These are phyloP conservation scores for Wickerhamomyces xylosicus DNA, from an alignment of 805 yeast genomes.

Conservation along the genomic window DNA sequence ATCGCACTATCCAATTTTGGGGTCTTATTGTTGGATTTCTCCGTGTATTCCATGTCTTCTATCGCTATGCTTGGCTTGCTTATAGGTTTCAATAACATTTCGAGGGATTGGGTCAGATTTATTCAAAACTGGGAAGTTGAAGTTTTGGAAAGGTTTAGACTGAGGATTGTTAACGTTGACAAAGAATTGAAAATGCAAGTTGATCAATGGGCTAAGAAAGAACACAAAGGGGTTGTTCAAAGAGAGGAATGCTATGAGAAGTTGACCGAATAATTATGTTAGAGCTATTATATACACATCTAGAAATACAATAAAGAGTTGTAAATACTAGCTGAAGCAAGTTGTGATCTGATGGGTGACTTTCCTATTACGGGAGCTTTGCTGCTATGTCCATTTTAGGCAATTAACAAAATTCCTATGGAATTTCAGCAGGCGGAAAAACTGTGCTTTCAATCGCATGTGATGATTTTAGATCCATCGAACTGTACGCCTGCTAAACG, in stretches of 20 bases:
- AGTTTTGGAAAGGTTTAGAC: background rate
- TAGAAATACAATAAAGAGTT: no score
- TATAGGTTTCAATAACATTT: conserved; percentile 22
- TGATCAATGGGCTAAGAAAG: background rate
- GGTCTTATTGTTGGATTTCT: conserved; percentile 11
- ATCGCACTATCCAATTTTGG: conserved; percentile 19
- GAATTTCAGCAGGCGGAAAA: no score
- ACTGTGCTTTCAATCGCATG: no score
- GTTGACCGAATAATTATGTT: background rate
- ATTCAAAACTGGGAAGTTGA: conserved; percentile 1
- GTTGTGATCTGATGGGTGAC: no score
- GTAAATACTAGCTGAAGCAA: no score
- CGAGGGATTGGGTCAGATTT: conserved; percentile 20
- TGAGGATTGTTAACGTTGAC: background rate
- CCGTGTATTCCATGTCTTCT: conserved; percentile 22
- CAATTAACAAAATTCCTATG: no score
- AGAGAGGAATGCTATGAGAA: background rate
- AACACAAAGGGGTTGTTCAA: background rate
- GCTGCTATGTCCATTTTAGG: no score
- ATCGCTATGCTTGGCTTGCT: conserved; percentile 21
- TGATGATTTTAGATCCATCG: no score
- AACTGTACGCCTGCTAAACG: no score
- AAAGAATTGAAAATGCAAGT: no score
- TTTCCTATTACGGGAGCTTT: no score
- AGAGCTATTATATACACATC: no score